Conservation (phyloP, 352 stramenopile genomes). For the Pythium coloratum region DNA sequence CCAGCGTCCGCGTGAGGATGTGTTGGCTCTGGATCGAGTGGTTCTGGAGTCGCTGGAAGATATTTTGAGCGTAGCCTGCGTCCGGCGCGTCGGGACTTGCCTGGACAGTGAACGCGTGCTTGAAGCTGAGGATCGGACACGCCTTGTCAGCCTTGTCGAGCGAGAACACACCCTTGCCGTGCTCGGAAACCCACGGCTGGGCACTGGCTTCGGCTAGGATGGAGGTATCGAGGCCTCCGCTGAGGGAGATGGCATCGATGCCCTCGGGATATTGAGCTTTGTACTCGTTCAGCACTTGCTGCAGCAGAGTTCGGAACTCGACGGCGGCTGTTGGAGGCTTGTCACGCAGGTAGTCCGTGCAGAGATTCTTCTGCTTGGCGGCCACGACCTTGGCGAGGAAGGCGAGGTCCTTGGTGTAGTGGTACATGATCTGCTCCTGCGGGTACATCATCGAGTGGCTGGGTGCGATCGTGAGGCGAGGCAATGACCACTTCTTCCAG, state of each 20-base stretch:
- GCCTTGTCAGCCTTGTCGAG: constrained; percentile 38
- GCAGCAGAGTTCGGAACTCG: constrained; percentile 49
- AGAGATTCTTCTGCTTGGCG: constrained; percentile 33
- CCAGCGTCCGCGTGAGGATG: constrained; percentile 51
- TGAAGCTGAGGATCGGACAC: constrained; percentile 50
- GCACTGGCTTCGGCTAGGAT: constrained; percentile 62
- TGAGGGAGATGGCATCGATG: constrained; percentile 58
- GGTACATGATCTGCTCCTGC: constrained; percentile 64
- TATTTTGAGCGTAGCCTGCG: constrained; percentile 41
- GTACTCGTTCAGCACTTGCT: constrained; percentile 52
- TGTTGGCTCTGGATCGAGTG: constrained; percentile 65
- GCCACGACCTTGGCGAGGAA: constrained; percentile 40
- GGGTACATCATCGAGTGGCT: constrained; percentile 64
- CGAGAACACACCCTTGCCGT: constrained; percentile 34
- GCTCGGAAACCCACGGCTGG: constrained; percentile 31
- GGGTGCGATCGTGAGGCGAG: constrained; percentile 58
- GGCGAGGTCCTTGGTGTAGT: constrained; percentile 67
- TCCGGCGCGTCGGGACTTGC: constrained; percentile 41
- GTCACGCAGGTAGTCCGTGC: constrained; percentile 50
- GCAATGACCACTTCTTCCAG: constrained; percentile 57
- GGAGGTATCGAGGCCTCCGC: constrained; percentile 69
- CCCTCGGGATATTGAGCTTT: constrained; percentile 33
- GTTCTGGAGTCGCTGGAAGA: constrained; percentile 41
- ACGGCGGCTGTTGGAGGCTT: constrained; percentile 34
- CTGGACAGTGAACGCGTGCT: constrained; percentile 58